Conservation (phyloP, 345 rosid genomes). For the Eutrema heterophyllum region DNA sequence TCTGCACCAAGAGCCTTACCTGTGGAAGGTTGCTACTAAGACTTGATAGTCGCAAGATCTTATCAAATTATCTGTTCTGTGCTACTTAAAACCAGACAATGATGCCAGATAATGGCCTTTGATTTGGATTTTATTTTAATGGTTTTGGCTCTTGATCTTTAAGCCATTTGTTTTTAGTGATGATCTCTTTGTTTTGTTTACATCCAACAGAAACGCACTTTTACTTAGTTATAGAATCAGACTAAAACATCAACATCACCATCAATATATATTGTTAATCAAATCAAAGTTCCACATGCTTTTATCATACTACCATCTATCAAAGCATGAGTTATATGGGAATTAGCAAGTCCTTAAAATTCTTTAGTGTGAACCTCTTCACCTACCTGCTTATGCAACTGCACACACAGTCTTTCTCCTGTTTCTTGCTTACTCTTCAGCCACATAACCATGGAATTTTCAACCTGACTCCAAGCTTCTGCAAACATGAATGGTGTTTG, state of each 20-base stretch:
- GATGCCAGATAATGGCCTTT: neutral
- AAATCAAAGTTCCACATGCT: slow-evolving; percentile 20
- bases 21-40: slow-evolving; percentile 12
- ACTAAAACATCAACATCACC: neutral
- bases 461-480: slow-evolving; percentile 10
- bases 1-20: slow-evolving; percentile 12
- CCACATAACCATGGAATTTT: neutral
- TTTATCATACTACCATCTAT: slow-evolving; percentile 12
- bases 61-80: neutral
- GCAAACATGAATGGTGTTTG: neutral
- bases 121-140: neutral
- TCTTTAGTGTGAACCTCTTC: slow-evolving; percentile 1
- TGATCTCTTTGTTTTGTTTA: neutral
- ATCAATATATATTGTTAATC: neutral
- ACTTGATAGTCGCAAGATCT: slow-evolving; percentile 7
- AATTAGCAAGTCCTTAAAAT: slow-evolving; percentile 1
- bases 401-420: neutral
- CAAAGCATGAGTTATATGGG: slow-evolving; percentile 4
- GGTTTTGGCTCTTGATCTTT: slow-evolving; percentile 8
- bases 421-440: slow-evolving; percentile 10
- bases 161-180: neutral
- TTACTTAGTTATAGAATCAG: neutral
- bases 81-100: slow-evolving; percentile 14
- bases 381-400: neutral
- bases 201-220: neutral